Conservation (phyloP, 2,329 filamentous ascomycete genomes). For the Exophiala viscosa region DNA sequence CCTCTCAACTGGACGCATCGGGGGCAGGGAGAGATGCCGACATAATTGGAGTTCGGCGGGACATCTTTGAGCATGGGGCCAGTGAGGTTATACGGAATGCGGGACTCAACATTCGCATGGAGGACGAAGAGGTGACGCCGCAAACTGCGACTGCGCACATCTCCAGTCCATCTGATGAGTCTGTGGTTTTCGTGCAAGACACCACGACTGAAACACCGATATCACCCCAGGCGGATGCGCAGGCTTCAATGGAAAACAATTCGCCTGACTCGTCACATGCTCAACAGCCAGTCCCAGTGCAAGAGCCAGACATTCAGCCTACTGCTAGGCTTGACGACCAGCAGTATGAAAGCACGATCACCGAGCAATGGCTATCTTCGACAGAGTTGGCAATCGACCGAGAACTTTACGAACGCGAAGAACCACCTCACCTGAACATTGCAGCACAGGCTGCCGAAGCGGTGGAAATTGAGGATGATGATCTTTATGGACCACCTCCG, state of each 20-base stretch:
- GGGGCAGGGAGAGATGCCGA: neutral
- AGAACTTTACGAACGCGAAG: neutral
- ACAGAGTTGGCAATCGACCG: neutral
- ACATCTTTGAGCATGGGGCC: too few relatives aligned
- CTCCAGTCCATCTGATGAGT: too few relatives aligned
- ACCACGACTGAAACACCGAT: too few relatives aligned
- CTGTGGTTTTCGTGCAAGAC: too few relatives aligned
- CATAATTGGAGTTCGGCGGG: neutral
- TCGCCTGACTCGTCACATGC: too few relatives aligned
- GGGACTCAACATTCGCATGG: too few relatives aligned
- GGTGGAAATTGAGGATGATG: slow-evolving; percentile 13
- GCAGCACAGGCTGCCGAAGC: neutral
- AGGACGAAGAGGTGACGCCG: too few relatives aligned
- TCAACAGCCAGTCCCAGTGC: neutral
- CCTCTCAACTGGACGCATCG: slow-evolving; percentile 25
- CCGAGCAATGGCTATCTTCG: neutral
- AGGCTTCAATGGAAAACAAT: too few relatives aligned
- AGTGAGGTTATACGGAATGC: too few relatives aligned
- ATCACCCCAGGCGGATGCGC: too few relatives aligned
- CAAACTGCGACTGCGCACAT: too few relatives aligned
- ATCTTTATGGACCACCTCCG: slow-evolving; percentile 18
- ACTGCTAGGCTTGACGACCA: neutral
- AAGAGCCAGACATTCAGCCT: neutral
- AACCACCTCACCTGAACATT: neutral
- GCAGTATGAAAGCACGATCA: neutral